Base-by-base conservation (phyloP, 768 basidiomycete genomes). In the Saitozyma podzolica region DNA sequence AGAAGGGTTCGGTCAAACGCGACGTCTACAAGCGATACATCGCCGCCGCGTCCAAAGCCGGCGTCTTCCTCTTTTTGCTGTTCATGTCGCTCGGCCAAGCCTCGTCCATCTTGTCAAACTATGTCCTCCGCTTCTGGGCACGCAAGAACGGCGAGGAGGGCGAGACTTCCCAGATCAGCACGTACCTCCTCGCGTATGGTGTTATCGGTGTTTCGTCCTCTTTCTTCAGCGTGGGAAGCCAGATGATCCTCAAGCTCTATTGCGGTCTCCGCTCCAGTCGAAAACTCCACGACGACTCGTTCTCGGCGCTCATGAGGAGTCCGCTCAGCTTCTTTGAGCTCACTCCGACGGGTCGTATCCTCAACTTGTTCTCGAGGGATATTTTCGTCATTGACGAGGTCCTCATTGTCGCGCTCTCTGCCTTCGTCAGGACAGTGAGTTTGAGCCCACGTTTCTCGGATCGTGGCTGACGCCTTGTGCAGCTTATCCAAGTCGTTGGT, bases 281-380 rank as follows among this genome's bases (percentile, higher is more conserved):
- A 75, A 82, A 84, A 61, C 82, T 95, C 58, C 92, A 95, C 70
- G 90, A 95, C 76, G 57, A 68, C 76, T 83, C 69, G 88, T 77
- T 80, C 60, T 61, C 60, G 52, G 85, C 91, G 3, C 83, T 98
- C 41, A 86, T 98, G 83, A 85, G 84, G 29, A 88, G 91, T 0
- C 92, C 92, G 0, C 78, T 94, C 68, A 87, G 85, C 68, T 97
- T 91, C 82, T 98, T 96, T 75, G 94, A 96, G 78, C 80, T 84
- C 58, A 96, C 92, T 0, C 94, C 92, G 1, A 87, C 85, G 14
- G 92, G 92, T 67, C 90, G 92, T 9, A 89, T 94, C 58, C 76
- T 97, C 56, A 97, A 96, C 78, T 78, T 96, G 37, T 97, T 97
- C 80, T 91, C 91, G 3, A 86, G 92, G 2, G 95, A 98, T 70